These are phyloP conservation scores for Myrmaecium sp. DNA, from an alignment of 2,329 filamentous ascomycete genomes.

Conservation along the genomic window DNA sequence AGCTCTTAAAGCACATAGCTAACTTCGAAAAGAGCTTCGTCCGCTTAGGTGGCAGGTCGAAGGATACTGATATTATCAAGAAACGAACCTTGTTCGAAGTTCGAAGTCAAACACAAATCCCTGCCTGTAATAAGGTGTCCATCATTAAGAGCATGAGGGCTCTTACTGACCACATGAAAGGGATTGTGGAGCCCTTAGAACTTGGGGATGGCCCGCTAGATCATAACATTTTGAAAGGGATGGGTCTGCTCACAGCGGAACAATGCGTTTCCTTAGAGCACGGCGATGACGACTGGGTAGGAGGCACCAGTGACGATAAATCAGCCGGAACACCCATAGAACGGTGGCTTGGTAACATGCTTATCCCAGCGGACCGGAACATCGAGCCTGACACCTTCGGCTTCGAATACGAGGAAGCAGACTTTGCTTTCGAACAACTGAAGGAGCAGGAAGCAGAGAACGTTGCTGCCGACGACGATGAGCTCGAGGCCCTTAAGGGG, in stretches of 20 bases:
- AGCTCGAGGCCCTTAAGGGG: conserved; percentile 23
- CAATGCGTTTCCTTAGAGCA: conserved; percentile 46
- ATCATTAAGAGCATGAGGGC: conserved; percentile 26
- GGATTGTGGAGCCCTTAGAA: conserved; percentile 28
- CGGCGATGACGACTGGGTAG: conserved; percentile 29
- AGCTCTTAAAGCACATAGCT: conserved; percentile 51
- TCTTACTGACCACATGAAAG: conserved; percentile 23
- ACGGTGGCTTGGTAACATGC: conserved; percentile 40
- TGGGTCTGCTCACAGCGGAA: conserved; percentile 41
- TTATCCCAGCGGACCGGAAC: conserved; percentile 27
- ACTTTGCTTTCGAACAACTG: conserved; percentile 43
- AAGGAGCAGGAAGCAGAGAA: conserved; percentile 43
- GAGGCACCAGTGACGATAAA: conserved; percentile 17
- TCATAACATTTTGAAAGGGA: conserved; percentile 34
- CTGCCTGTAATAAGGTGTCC: conserved; percentile 22
- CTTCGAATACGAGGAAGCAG: conserved; percentile 41
- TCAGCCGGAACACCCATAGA: conserved; percentile 24
- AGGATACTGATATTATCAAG: conserved; percentile 44
- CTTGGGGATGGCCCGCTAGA: conserved; percentile 30
- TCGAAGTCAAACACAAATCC: conserved; percentile 16
- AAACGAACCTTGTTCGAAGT: conserved; percentile 50
- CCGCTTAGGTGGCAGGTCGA: conserved; percentile 52
- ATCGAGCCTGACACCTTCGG: conserved; percentile 32
- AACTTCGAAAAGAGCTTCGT: conserved; percentile 46
- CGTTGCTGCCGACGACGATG: conserved; percentile 35